These are phyloP conservation scores for Trametes meyenii DNA, from an alignment of 768 basidiomycete species.

Conservation along the genomic window DNA sequence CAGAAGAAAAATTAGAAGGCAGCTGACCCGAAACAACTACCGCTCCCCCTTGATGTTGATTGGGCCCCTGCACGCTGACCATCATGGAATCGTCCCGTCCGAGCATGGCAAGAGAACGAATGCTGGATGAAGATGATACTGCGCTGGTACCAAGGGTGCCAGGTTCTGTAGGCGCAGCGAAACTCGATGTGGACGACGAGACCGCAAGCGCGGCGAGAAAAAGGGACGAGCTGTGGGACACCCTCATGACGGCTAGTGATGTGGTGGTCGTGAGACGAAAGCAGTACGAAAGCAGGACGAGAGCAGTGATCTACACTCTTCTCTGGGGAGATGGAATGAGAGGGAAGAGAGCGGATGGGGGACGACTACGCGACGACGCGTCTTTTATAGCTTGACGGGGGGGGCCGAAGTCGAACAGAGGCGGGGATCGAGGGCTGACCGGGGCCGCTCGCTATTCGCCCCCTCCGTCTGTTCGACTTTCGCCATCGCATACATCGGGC, in stretches of 20 bases:
- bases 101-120: slow-evolving; percentile 1
- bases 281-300: slow-evolving; percentile 18
- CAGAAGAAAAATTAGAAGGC: neutral
- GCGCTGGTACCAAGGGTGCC: slow-evolving; percentile 5
- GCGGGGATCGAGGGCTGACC: slow-evolving; percentile 17
- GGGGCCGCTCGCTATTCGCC: slow-evolving; percentile 7
- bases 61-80: neutral
- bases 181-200: slow-evolving; percentile 32
- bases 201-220: slow-evolving; percentile 36
- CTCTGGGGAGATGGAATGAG: slow-evolving; percentile 7
- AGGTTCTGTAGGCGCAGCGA: slow-evolving; percentile 34
- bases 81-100: neutral
- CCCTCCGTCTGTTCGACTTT: slow-evolving; percentile 5
- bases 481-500: neutral
- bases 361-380: too few species aligned
- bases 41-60: neutral
- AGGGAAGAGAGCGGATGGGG: neutral
- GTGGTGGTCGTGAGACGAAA: slow-evolving; percentile 23
- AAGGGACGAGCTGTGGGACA: slow-evolving; percentile 38
- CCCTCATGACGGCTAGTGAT: slow-evolving; percentile 31
- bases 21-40: neutral
- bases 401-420: slow-evolving; percentile 7
- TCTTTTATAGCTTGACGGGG: slow-evolving; percentile 3
- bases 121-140: slow-evolving; percentile 14
- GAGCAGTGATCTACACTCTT: slow-evolving; percentile 19